A percentile compares a stretch with the other conserved stretches of the same genome.
phyloP scores from a whole-genome alignment of 73 alveolate species.

The Stentor roeselii region DNA sequence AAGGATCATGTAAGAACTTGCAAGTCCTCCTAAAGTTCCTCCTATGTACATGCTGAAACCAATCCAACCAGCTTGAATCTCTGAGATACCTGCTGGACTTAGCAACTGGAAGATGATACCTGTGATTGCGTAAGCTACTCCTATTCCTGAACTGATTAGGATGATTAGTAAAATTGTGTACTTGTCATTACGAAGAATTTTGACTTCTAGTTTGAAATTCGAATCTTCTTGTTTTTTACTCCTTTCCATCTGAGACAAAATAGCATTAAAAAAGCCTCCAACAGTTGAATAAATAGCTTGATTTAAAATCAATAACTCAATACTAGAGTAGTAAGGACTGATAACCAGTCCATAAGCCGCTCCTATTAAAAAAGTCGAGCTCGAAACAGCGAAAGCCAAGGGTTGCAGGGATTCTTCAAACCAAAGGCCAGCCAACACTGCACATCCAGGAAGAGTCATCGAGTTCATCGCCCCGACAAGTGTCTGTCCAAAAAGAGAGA shows the following conservation, averaged over 20 bases:
- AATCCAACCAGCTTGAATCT: not conserved
- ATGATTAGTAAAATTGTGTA: not conserved
- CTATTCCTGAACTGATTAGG: slow-evolving; percentile 13
- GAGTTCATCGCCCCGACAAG: not conserved
- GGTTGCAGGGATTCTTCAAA: not conserved
- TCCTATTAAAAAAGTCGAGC: not conserved
- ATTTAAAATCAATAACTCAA: not conserved
- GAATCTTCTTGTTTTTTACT: not conserved
- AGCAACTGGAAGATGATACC: not conserved
- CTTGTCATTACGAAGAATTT: not conserved
- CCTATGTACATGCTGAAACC: not conserved
- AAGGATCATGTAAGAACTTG: not conserved
- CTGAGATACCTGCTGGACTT: not conserved
- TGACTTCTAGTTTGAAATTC: not conserved
- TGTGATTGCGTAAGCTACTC: not conserved
- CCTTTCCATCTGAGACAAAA: not conserved
- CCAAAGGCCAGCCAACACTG: not conserved
- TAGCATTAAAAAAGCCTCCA: not conserved
- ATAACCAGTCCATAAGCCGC: not conserved
- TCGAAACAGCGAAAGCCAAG: slow-evolving; percentile 2
- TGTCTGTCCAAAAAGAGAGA: slow-evolving; percentile 11
- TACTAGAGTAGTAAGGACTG: not conserved
- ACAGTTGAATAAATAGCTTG: not conserved
- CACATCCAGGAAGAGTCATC: not conserved
- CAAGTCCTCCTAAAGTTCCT: not conserved